Conservation (phyloP, 2,329 filamentous ascomycete genomes). For the Pestalotiopsis sp. region DNA sequence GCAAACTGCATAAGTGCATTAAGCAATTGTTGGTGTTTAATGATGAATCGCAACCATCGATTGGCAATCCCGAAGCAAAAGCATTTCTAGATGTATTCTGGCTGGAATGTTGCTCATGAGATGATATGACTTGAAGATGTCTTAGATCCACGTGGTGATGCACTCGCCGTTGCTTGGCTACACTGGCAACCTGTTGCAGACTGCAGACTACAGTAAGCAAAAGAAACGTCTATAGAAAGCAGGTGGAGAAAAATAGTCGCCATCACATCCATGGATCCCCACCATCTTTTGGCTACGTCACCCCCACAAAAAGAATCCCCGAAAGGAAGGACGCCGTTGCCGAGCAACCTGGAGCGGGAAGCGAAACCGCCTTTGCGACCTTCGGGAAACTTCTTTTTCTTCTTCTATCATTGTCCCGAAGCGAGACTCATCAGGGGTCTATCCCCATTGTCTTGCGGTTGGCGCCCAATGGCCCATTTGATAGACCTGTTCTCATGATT, state of each 20-base stretch:
- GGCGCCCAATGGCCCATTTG: neutral
- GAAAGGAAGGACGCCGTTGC: neutral
- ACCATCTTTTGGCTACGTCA: neutral
- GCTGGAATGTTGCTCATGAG: too few species aligned
- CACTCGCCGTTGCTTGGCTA: neutral
- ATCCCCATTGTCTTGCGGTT: neutral
- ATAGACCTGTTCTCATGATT: neutral
- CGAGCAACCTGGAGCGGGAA: neutral
- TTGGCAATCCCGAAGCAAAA: neutral
- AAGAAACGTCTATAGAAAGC: neutral
- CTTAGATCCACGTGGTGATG: neutral
- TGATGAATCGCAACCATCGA: neutral
- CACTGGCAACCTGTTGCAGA: too few species aligned
- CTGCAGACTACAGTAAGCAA: neutral
- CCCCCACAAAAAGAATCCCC: neutral
- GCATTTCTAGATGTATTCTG: neutral
- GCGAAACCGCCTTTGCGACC: neutral
- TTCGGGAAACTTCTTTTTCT: neutral
- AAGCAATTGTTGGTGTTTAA: too few species aligned
- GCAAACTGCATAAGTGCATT: too few species aligned
- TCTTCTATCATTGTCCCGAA: neutral
- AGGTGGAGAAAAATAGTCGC: neutral
- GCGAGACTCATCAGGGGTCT: neutral
- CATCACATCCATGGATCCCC: neutral
- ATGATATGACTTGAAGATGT: neutral